Evolutionary conservation across 106 monocot genomes (phyloP).

Genomic region (Cymbidium sinense): DNA sequence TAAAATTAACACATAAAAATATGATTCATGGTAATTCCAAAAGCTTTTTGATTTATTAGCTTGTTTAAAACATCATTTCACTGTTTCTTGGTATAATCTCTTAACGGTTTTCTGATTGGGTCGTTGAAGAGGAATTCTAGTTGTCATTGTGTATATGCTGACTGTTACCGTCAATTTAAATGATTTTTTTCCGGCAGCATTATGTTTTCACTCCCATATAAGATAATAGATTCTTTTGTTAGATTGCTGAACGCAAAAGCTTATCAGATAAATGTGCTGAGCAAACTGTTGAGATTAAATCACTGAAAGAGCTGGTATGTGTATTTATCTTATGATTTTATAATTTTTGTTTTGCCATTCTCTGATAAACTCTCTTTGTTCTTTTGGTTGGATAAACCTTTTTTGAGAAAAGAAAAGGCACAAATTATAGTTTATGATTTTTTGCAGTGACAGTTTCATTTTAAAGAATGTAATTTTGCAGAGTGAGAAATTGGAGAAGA

Average conservation of each 20-base stretch:
- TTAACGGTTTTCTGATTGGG: background rate
- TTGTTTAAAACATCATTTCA: background rate
- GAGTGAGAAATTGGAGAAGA: conserved; percentile 76
- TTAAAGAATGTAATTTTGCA: conserved; percentile 26
- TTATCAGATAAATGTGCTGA: conserved; percentile 53
- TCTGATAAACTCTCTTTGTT: background rate
- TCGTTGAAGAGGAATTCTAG: background rate
- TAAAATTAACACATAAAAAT: background rate
- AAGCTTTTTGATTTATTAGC: background rate
- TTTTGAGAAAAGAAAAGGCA: background rate
- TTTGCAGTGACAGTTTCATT: background rate
- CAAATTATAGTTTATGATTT: background rate
- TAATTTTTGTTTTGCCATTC: background rate
- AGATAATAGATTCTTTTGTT: conserved; percentile 1
- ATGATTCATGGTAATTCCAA: background rate
- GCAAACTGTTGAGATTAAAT: conserved; percentile 52
- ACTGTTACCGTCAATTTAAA: background rate
- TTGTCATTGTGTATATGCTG: background rate
- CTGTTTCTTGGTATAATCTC: background rate
- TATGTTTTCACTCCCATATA: background rate
- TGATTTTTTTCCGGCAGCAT: background rate
- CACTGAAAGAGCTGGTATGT: conserved; percentile 67
- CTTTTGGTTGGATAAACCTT: conserved; percentile 5
- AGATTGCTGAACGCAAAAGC: conserved; percentile 52
- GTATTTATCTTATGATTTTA: conserved; percentile 1